These are phyloP conservation scores for Leccinum aurantiacum DNA, from an alignment of 768 basidiomycete genomes.

Conservation along the genomic window DNA sequence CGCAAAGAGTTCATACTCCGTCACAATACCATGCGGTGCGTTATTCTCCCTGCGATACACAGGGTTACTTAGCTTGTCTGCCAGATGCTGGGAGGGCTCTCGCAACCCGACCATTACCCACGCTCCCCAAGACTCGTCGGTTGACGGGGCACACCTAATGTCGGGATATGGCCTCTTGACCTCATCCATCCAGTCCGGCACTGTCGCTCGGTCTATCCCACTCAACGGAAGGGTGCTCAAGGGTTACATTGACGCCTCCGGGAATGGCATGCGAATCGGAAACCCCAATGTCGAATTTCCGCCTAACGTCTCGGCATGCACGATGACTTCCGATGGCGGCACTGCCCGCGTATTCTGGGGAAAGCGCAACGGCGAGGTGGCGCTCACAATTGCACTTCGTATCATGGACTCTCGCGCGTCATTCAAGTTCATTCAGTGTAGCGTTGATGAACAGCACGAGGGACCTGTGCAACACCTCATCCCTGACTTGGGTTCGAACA, in stretches of 20 bases:
- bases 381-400: conserved; percentile 54
- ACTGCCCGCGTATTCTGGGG: conserved; percentile 76
- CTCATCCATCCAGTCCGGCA: conserved; percentile 64
- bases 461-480: conserved; percentile 55
- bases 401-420: conserved; percentile 57
- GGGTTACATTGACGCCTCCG: conserved; percentile 68
- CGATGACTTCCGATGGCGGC: conserved; percentile 59
- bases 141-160: conserved; percentile 62
- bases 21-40: conserved; percentile 54
- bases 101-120: conserved; percentile 61
- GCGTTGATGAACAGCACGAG: conserved; percentile 60
- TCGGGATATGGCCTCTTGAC: conserved; percentile 55
- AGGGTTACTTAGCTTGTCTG: conserved; percentile 3
- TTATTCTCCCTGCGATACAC: background rate
- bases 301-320: conserved; percentile 61
- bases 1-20: conserved; percentile 64
- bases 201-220: conserved; percentile 71
- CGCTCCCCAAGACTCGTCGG: conserved; percentile 56
- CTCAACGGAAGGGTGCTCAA: conserved; percentile 66
- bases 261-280: conserved; percentile 57
- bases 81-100: conserved; percentile 71
- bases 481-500: conserved; percentile 43
- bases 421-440: conserved; percentile 48
- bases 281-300: conserved; percentile 77
- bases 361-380: conserved; percentile 64